Base-by-base conservation (phyloP, 352 stramenopile genomes). In the Phytophthora sp. region DNA sequence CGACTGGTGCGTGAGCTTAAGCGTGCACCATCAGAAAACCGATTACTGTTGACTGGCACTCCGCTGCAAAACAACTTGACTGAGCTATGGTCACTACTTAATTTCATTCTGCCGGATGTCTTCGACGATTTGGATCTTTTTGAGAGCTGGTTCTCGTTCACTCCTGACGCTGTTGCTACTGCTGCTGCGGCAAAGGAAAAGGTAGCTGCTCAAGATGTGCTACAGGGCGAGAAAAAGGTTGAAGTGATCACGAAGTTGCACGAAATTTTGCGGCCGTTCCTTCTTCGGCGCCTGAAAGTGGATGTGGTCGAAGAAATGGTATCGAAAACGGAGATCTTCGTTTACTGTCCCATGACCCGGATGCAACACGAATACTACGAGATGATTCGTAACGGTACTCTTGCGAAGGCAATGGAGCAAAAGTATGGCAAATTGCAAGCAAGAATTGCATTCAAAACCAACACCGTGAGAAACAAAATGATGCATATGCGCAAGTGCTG, bases 111-210 rank as follows among this genome's bases (percentile, higher is more conserved):
- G 27, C 97, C 97, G 0, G 81, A 97, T 38, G 96, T 99, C 42
- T 99, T 99, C 72, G 97, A 98, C 67, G 96, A 98, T 35, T 79
- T 98, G 8, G 95, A 99, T 59, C 95, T 97, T 7, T 99, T 99
- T 76, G 96, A 99, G 77, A 98, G 90, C 48, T 99, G 96, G 96
- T 99, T 99, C 77, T 97, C 94, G 39, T 98, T 99, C 71, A 97
- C 98, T 46, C 95, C 95, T n/a, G 91, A 98, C 62, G 65, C 66
- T 18, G 60, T 56, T 42, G 55, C 53, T 21, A 68, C 67, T 12
- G 62, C 55, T 21, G 46, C 65, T n/a, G 60, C 46, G 3, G 85
- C 92, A 28, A 89, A 77, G 32, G 77, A 87, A 32, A 86, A 93
- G 50, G 83, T 96, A 45, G 77, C 78, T 27, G 68, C 62, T 4